phyloP scores from a whole-genome alignment of 495 filamentous ascomycete species.

The Xylaria telfairii region DNA sequence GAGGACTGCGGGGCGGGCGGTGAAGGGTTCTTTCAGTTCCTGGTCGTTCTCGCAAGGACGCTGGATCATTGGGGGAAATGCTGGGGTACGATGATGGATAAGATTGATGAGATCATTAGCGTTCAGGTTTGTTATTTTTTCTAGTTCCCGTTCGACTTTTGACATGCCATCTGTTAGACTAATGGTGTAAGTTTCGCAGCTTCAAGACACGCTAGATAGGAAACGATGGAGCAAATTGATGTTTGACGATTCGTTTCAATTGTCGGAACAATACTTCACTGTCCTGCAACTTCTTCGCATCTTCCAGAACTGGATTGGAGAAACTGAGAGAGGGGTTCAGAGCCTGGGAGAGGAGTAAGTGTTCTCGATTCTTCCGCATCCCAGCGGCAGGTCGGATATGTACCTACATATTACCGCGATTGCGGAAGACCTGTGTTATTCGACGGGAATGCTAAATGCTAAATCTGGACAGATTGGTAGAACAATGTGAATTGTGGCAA shows the following conservation, averaged over 20 bases:
- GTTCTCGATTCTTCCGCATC: neutral
- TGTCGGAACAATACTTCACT: neutral
- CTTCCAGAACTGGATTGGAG: conserved; percentile 8
- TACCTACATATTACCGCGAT: neutral
- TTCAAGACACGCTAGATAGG: neutral
- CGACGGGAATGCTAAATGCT: neutral
- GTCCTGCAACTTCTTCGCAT: conserved; percentile 7
- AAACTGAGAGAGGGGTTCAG: neutral
- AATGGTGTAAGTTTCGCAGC: neutral
- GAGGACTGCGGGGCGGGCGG: neutral
- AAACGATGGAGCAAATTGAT: conserved; percentile 7
- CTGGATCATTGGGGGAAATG: neutral
- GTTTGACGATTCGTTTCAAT: conserved; percentile 7
- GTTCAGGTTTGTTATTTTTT: conserved; percentile 4
- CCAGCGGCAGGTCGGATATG: neutral
- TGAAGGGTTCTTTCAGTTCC: neutral
- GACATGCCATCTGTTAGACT: neutral
- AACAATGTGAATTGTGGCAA: conserved; percentile 1
- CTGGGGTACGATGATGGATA: conserved; percentile 3
- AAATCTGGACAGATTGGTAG: neutral
- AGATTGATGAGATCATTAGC: conserved; percentile 8
- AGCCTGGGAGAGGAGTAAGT: conserved; percentile 1
- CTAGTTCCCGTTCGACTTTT: neutral
- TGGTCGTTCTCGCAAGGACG: neutral
- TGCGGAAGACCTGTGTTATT: neutral